A percentile compares a stretch with the other conserved stretches of the same genome.
Evolutionary conservation across 2,329 filamentous ascomycete species (phyloP).

Genomic region (Penicillium psychrosexuale): DNA sequence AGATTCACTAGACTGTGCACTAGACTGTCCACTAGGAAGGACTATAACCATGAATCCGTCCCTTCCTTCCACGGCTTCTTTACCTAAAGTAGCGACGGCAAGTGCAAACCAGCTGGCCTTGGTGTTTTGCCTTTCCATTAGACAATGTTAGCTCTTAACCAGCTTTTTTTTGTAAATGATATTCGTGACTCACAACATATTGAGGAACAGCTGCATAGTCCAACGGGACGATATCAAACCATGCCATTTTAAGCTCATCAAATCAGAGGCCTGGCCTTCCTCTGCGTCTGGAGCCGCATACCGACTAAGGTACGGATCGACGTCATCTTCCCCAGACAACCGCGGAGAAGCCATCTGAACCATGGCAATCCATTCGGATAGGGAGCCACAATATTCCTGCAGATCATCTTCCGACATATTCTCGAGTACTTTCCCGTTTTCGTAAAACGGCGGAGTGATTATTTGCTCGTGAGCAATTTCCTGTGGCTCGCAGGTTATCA

Average conservation of each 20-base stretch:
- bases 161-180: not conserved
- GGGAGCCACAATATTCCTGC: constrained; percentile 58
- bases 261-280: constrained; percentile 19
- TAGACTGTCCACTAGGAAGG: constrained; percentile 9
- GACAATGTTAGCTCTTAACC: constrained; percentile 11
- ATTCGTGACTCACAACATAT: constrained; percentile 34
- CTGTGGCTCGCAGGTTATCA: constrained; percentile 29
- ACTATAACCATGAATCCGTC: constrained; percentile 41
- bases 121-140: constrained; percentile 18
- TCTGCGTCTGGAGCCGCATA: constrained; percentile 40
- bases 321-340: constrained; percentile 34
- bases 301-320: constrained; percentile 46
- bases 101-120: constrained; percentile 36
- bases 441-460: constrained; percentile 30
- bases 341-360: constrained; percentile 47
- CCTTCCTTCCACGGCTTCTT: constrained; percentile 38
- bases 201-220: constrained; percentile 38
- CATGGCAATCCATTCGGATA: constrained; percentile 62
- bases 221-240: constrained; percentile 42
- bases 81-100: constrained; percentile 32
- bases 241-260: constrained; percentile 44
- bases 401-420: constrained; percentile 46
- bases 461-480: constrained; percentile 26
- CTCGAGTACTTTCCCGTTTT: constrained; percentile 20
- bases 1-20: not conserved